phyloP scores from a whole-genome alignment of 371 early-diverging fungal genomes.

The Mucor velutinosus region DNA sequence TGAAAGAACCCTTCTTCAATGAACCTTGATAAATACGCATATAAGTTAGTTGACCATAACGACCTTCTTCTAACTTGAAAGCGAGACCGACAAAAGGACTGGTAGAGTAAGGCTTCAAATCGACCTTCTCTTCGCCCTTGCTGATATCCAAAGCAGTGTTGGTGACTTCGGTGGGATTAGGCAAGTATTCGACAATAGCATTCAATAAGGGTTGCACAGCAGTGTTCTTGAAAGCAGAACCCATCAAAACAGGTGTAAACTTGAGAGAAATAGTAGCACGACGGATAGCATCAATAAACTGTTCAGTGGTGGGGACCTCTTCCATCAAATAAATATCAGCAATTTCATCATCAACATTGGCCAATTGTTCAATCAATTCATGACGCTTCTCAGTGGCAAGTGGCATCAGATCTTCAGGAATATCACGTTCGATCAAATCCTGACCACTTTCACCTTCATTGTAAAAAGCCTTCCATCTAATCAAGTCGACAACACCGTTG shows the following conservation, averaged over 20 bases:
- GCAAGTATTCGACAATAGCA: conserved; percentile 78
- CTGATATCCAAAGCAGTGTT: conserved; percentile 78
- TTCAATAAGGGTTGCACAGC: conserved; percentile 94
- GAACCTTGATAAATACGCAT: conserved; percentile 96
- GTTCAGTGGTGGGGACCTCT: conserved; percentile 70
- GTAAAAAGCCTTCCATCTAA: conserved; percentile 84
- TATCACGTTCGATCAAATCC: conserved; percentile 64
- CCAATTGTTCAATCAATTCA: conserved; percentile 82
- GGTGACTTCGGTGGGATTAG: conserved; percentile 75
- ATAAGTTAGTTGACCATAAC: conserved; percentile 96
- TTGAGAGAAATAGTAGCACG: conserved; percentile 77
- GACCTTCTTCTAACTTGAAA: conserved; percentile 94
- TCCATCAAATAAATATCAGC: conserved; percentile 83
- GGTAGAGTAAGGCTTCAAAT: conserved; percentile 57
- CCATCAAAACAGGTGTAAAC: conserved; percentile 88
- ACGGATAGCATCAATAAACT: conserved; percentile 76
- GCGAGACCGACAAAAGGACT: conserved; percentile 91
- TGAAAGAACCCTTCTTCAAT: conserved; percentile 83
- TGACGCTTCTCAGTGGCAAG: conserved; percentile 72
- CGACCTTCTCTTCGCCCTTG: conserved; percentile 68
- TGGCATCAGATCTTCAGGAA: conserved; percentile 82
- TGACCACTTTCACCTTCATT: conserved; percentile 91
- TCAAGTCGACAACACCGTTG: conserved; percentile 92
- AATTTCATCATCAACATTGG: conserved; percentile 88
- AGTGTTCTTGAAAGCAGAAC: conserved; percentile 88